Evolutionary conservation across 192 early-diverging fungal species (phyloP), one percentile per base, ranked within the genome.

Genomic region (Backusella morwellensis): DNA sequence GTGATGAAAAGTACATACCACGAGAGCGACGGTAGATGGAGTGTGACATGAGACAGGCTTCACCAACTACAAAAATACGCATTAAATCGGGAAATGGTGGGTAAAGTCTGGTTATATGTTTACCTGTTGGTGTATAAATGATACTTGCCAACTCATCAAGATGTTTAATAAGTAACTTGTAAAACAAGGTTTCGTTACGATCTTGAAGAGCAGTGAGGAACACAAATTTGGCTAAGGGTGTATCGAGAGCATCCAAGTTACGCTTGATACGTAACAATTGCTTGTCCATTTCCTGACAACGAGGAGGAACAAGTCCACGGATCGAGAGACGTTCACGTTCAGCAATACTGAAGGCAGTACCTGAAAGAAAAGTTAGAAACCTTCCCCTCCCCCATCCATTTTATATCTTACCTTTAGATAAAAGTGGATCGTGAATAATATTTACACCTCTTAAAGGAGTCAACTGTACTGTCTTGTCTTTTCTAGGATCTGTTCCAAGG

Each of bases 231-330:
- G 85, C 83, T 11, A 88, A 74, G 6, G 86, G 86, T 26, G 86
- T 85, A 44, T 80, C 68, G 70, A 83, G 83, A 26, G 78, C 81
- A 52, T 85, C 83, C 76, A 88, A 75, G 71, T 88, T 88, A n/a
- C 83, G 83, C 63, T 86, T 88, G 34, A 88, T 82, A 68, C 86
- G 83, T 40, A 83, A 77, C 29, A 88, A 77, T 54, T 88, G 86
- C 72, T 86, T 88, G 35, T 88, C 86, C 86, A 88, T 88, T 69
- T 88, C 86, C 69, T 88, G 86, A 32, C 85, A 82, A 11, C 86
- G 77, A 74, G 86, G 86, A 23, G 86, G 86, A 3, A 88, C 86
- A 4, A 88, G 80, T 36, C 86, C 86, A 75, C 86, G 86, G 54
- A 88, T 85, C 11, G 85, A 85, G 34, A 88, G 79, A 69, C 86